A percentile compares a stretch with the other conserved stretches of the same genome.
These are phyloP conservation scores for Leucocoprinus leucothites DNA, from an alignment of 768 basidiomycete genomes.

Conservation along the genomic window DNA sequence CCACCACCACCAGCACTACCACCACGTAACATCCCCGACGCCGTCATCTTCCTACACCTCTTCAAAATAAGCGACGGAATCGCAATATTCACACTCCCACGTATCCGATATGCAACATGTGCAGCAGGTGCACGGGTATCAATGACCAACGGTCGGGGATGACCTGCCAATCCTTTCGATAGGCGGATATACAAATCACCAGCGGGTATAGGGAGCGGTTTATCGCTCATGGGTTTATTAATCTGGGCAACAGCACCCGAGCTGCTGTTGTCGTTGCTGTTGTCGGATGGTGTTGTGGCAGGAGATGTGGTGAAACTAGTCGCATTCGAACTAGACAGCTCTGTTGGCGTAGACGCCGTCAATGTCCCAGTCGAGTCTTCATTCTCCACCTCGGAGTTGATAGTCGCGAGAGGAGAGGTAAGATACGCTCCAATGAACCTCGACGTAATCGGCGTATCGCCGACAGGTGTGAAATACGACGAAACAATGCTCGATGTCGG, in stretches of 20 bases:
- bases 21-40: neutral
- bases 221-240: neutral
- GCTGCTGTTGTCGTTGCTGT: no score
- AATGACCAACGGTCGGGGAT: conserved; percentile 61
- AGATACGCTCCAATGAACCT: conserved; percentile 10
- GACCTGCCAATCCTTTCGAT: conserved; percentile 19
- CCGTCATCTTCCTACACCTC: conserved; percentile 62
- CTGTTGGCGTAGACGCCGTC: neutral
- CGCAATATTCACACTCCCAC: conserved; percentile 75
- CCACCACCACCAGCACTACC: no score
- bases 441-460: conserved; percentile 21
- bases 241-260: no score
- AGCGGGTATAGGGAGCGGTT: conserved; percentile 13
- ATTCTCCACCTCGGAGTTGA: neutral
- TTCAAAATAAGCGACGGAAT: conserved; percentile 91
- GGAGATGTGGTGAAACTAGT: conserved; percentile 9
- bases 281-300: no score
- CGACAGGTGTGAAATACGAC: conserved; percentile 52
- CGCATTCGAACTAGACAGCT: neutral
- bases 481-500: conserved; percentile 41
- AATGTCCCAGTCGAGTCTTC: neutral
- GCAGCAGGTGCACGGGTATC: conserved; percentile 75
- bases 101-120: conserved; percentile 63
- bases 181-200: conserved; percentile 16
- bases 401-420: neutral